Conservation (phyloP, 495 filamentous ascomycete species). For the Clohesyomyces aquaticus region DNA sequence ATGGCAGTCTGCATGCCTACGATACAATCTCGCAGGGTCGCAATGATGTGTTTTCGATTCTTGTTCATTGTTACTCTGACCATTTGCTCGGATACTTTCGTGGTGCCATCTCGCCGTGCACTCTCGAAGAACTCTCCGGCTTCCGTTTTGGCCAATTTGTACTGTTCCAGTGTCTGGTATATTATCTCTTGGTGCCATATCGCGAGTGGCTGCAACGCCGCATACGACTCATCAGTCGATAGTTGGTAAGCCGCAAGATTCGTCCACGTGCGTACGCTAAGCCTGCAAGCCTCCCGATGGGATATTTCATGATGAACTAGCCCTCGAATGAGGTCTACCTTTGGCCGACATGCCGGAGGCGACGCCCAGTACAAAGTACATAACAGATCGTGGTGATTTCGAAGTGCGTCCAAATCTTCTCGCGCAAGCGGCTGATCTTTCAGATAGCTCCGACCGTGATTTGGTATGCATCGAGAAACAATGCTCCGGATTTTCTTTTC, state of each 20-base stretch:
- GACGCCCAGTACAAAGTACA: conserved; percentile 87
- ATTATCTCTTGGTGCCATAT: conserved; percentile 70
- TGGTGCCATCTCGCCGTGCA: conserved; percentile 45
- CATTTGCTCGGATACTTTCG: conserved; percentile 53
- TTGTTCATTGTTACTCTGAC: conserved; percentile 60
- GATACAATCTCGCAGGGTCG: conserved; percentile 59
- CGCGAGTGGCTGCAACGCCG: conserved; percentile 47
- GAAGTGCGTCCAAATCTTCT: conserved; percentile 78
- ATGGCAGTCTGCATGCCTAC: conserved; percentile 57
- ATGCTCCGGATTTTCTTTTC: conserved; percentile 77
- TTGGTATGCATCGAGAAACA: conserved; percentile 79
- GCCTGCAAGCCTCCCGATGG: conserved; percentile 81
- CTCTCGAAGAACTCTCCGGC: conserved; percentile 59
- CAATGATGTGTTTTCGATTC: conserved; percentile 68
- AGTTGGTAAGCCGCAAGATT: conserved; percentile 77
- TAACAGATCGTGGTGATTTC: conserved; percentile 93
- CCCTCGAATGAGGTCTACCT: conserved; percentile 69
- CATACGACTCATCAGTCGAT: conserved; percentile 52
- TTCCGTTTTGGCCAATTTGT: conserved; percentile 62
- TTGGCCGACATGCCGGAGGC: conserved; percentile 70
- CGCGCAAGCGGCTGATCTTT: conserved; percentile 76
- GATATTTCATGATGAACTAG: conserved; percentile 79
- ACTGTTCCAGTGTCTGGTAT: conserved; percentile 60
- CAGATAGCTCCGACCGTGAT: conserved; percentile 82
- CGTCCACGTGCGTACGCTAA: conserved; percentile 81